phyloP scores from a whole-genome alignment of 352 stramenopile genomes.

The Phytophthora pisi region DNA sequence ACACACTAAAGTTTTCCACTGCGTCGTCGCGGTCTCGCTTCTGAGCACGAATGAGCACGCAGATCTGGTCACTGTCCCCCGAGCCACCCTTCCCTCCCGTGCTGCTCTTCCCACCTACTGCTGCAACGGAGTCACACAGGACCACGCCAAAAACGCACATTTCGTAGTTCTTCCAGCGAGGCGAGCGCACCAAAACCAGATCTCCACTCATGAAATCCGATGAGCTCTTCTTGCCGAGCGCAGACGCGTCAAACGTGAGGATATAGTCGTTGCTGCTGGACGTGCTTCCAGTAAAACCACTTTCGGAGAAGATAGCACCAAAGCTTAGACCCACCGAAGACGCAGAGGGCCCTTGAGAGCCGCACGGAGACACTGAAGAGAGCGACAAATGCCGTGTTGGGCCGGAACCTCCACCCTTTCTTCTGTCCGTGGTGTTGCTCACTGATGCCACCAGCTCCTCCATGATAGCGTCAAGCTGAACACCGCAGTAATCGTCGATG shows the following conservation, averaged over 20 bases:
- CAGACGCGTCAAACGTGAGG: conserved; percentile 54
- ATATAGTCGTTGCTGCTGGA: conserved; percentile 61
- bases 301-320: conserved; percentile 74
- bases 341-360: conserved; percentile 19
- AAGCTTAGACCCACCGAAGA: conserved; percentile 43
- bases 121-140: conserved; percentile 72
- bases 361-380: conserved; percentile 70
- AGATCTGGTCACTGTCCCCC: conserved; percentile 56
- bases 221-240: conserved; percentile 24
- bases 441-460: conserved; percentile 71
- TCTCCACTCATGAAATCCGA: conserved; percentile 67
- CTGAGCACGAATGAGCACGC: conserved; percentile 61
- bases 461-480: conserved; percentile 71
- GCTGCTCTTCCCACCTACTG: conserved; percentile 34
- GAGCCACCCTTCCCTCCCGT: conserved; percentile 12
- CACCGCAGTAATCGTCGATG: conserved; percentile 58
- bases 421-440: conserved; percentile 44
- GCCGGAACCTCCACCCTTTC: conserved; percentile 37
- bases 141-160: conserved; percentile 70
- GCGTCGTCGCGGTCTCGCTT: conserved; percentile 25
- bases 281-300: conserved; percentile 59
- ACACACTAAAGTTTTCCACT: conserved; percentile 43
- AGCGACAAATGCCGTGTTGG: conserved; percentile 37
- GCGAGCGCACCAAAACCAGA: conserved; percentile 63
- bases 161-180: conserved; percentile 63